phyloP scores from a whole-genome alignment of 257 asterid species.

The Verbascum thapsus region DNA sequence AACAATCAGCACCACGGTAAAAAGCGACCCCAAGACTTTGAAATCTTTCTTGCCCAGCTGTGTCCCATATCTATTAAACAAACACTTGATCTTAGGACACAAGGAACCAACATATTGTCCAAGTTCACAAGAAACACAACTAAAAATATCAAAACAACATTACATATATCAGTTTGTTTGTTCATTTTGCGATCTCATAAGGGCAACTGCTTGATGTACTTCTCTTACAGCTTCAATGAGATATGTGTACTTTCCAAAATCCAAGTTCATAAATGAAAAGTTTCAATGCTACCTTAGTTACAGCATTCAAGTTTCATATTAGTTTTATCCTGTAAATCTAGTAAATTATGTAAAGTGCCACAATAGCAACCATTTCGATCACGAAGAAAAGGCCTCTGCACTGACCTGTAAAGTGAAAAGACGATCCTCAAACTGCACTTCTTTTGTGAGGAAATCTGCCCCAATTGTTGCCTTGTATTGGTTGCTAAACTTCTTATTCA shows the following conservation, averaged over 20 bases:
- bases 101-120: neutral
- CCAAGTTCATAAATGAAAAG: neutral
- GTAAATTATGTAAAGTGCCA: too few relatives aligned
- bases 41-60: constrained; percentile 78
- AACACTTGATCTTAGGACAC: too few relatives aligned
- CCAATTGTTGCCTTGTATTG: constrained; percentile 57
- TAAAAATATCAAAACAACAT: neutral
- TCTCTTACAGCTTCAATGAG: neutral
- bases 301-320: neutral
- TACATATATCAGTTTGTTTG: neutral
- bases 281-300: neutral
- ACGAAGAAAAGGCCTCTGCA: too few relatives aligned
- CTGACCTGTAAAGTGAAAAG: constrained; percentile 53
- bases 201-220: neutral
- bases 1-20: constrained; percentile 73
- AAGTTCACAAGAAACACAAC: constrained; percentile 4
- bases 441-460: constrained; percentile 53
- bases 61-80: constrained; percentile 56
- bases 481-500: constrained; percentile 50
- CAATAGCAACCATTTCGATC: too few relatives aligned
- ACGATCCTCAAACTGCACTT: constrained; percentile 54
- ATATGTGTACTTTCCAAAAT: neutral
- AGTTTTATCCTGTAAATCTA: neutral
- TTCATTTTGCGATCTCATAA: neutral
- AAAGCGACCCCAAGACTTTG: constrained; percentile 84